A percentile compares a stretch with the other conserved stretches of the same genome.
These are phyloP conservation scores for Candida nanaspora DNA, from an alignment of 805 yeast genomes.

Conservation along the genomic window DNA sequence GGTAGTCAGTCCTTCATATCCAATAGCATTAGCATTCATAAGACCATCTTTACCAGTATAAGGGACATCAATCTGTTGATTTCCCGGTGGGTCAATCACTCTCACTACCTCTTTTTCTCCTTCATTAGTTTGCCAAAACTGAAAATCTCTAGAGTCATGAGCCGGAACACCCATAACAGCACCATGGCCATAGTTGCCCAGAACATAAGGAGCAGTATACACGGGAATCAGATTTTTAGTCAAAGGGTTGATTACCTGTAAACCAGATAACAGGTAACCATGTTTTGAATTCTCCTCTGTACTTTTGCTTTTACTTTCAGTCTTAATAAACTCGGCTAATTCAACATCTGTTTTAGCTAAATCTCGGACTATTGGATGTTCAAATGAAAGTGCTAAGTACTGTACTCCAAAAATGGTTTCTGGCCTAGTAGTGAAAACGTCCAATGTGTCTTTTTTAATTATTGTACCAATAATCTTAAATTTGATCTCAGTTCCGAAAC, in stretches of 20 bases:
- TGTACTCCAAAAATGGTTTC: conserved; percentile 84
- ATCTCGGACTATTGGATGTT: conserved; percentile 53
- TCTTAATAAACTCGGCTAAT: conserved; percentile 39
- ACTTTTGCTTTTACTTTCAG: conserved; percentile 29
- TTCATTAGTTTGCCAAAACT: conserved; percentile 66
- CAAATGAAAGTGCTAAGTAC: conserved; percentile 68
- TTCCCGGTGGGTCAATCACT: conserved; percentile 46
- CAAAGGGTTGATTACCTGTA: conserved; percentile 56
- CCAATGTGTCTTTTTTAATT: conserved; percentile 20
- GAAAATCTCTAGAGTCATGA: conserved; percentile 79
- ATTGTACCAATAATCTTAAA: conserved; percentile 32
- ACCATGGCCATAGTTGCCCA: conserved; percentile 79
- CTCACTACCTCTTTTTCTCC: conserved; percentile 32
- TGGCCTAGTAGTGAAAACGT: conserved; percentile 80
- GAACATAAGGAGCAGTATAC: conserved; percentile 85
- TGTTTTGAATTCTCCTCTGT: conserved; percentile 30
- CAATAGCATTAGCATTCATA: conserved; percentile 40
- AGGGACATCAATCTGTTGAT: too few relatives aligned
- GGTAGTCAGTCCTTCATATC: conserved; percentile 42
- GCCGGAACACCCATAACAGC: conserved; percentile 99
- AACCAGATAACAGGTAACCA: conserved; percentile 46
- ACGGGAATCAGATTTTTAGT: conserved; percentile 50
- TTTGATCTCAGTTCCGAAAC: conserved; percentile 66
- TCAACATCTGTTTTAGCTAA: conserved; percentile 30
- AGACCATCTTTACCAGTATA: conserved; percentile 36